Conservation (phyloP, 1,139 yeast species). For the Geotrichum histeridarum region DNA sequence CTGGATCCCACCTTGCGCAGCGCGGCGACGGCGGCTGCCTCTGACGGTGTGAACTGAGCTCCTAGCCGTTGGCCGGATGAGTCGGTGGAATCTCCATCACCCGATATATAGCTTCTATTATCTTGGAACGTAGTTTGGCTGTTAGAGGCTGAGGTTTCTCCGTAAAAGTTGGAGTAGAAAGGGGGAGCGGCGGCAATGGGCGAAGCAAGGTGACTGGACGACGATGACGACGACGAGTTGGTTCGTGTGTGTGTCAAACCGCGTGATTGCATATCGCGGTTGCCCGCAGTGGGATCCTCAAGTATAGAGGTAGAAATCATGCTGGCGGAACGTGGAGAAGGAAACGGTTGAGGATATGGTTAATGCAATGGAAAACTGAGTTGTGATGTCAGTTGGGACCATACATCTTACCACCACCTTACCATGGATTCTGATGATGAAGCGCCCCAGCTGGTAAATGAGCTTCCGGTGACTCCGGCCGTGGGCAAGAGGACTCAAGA, state of each 20-base stretch:
- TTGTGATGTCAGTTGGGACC: too few relatives aligned
- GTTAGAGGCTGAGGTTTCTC: not conserved
- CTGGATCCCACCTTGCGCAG: conserved; percentile 16
- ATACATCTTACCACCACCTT: not conserved
- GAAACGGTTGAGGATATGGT: not conserved
- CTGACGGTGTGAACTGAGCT: conserved; percentile 22
- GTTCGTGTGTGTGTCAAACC: conserved; percentile 31
- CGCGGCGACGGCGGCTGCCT: conserved; percentile 28
- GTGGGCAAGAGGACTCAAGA: conserved; percentile 8
- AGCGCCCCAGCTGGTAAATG: conserved; percentile 14
- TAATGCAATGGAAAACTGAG: not conserved
- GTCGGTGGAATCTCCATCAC: conserved; percentile 4
- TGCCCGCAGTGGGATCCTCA: conserved; percentile 18
- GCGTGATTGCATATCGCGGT: conserved; percentile 20
- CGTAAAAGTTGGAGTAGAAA: not conserved
- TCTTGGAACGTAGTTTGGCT: conserved; percentile 7
- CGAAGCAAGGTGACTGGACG: conserved; percentile 23
- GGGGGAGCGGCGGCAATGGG: conserved; percentile 17
- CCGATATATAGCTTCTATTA: conserved; percentile 10
- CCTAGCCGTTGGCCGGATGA: conserved; percentile 8
- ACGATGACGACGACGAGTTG: conserved; percentile 32
- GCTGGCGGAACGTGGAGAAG: not conserved
- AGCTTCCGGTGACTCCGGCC: conserved; percentile 8
- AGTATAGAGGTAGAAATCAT: conserved; percentile 22
- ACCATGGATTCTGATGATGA: conserved; percentile 18